phyloP scores from a whole-genome alignment of 2,329 filamentous ascomycete species.

The Epichloe gansuensis region DNA sequence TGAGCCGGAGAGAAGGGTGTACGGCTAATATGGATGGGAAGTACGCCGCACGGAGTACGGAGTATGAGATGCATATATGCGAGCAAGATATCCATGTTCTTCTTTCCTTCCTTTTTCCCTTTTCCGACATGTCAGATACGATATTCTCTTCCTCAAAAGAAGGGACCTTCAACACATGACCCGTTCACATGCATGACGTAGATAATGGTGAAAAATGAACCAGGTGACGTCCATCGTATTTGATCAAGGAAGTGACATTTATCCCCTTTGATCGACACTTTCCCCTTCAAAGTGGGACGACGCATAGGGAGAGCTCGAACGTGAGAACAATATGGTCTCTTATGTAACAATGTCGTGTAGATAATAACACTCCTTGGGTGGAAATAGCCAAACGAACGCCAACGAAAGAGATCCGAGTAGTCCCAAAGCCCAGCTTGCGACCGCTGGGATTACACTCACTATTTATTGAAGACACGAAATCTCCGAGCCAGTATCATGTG shows the following conservation, averaged over 20 bases:
- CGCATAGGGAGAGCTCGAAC: too few species aligned
- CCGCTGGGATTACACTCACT: background rate
- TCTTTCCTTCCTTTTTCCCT: background rate
- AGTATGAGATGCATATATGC: too few species aligned
- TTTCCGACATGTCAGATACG: background rate
- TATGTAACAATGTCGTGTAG: too few species aligned
- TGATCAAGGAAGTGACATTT: too few species aligned
- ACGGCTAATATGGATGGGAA: background rate
- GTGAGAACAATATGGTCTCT: too few species aligned
- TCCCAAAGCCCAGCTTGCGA: background rate
- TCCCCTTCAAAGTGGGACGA: too few species aligned
- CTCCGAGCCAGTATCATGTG: background rate
- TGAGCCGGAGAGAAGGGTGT: background rate
- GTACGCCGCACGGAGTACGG: too few species aligned
- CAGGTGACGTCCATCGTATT: too few species aligned
- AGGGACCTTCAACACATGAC: background rate
- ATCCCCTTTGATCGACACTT: too few species aligned
- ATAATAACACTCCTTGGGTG: too few species aligned
- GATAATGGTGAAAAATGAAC: background rate
- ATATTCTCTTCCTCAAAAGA: background rate
- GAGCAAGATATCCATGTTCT: background rate
- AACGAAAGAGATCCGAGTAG: too few species aligned
- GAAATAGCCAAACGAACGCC: too few species aligned
- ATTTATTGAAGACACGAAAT: background rate
- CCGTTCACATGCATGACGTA: background rate